Conservation (phyloP, 768 basidiomycete species). For the Lentinula lateritia region DNA sequence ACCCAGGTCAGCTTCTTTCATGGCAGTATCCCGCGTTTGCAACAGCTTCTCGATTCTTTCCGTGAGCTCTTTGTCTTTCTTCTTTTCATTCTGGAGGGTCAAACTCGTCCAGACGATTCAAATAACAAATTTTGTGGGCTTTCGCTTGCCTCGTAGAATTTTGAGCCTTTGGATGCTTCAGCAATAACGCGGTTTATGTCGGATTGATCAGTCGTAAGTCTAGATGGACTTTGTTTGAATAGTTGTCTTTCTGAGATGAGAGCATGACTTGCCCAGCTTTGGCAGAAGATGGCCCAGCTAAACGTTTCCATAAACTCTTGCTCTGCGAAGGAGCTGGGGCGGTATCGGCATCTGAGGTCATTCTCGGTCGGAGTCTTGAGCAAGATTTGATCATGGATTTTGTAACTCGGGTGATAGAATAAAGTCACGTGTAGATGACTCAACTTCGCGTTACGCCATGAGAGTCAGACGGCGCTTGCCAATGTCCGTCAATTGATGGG, state of each 20-base stretch:
- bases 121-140: neutral
- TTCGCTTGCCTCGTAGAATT: constrained; percentile 74
- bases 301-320: constrained; percentile 61
- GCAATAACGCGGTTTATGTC: constrained; percentile 88
- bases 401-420: too few species aligned
- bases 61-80: constrained; percentile 82
- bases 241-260: neutral
- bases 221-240: constrained; percentile 14
- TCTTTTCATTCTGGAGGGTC: constrained; percentile 70
- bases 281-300: constrained; percentile 84
- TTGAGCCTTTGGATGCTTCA: constrained; percentile 88
- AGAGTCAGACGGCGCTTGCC: too few species aligned
- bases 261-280: constrained; percentile 71
- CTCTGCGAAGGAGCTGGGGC: neutral
- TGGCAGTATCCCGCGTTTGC: constrained; percentile 52
- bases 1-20: constrained; percentile 56
- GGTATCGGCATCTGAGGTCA: neutral
- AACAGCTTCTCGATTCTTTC: constrained; percentile 68
- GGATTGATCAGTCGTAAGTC: constrained; percentile 70
- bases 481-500: too few species aligned
- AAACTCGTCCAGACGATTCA: neutral
- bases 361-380: too few species aligned
- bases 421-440: neutral
- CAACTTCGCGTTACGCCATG: neutral
- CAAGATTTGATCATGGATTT: too few species aligned